Evolutionary conservation across 257 asterid genomes (phyloP).

Genomic region (Jacaranda copaia): DNA sequence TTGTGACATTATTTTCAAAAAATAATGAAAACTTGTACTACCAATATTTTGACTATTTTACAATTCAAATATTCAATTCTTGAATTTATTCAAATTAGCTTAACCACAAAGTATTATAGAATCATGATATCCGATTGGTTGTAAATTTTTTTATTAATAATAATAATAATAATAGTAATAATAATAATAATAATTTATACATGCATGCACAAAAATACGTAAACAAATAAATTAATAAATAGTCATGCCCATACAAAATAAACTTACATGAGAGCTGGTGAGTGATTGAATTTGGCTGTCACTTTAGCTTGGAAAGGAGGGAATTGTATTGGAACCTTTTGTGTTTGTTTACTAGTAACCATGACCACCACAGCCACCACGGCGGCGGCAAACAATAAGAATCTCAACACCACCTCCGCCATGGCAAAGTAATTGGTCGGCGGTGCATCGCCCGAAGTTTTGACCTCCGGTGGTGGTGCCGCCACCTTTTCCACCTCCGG

Average conservation of each 20-base stretch:
- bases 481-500: constrained; percentile 38
- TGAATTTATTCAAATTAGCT: too few species aligned
- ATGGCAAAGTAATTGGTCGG: constrained; percentile 39
- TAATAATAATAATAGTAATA: neutral
- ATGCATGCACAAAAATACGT: neutral
- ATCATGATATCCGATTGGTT: too few species aligned
- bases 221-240: neutral
- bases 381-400: constrained; percentile 65
- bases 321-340: constrained; percentile 28
- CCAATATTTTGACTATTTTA: too few species aligned
- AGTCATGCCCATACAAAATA: neutral
- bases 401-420: constrained; percentile 66
- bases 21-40: too few species aligned
- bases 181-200: neutral
- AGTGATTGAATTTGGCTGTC: constrained; percentile 59
- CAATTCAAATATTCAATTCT: too few species aligned
- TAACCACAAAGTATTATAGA: too few species aligned
- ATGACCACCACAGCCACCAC: constrained; percentile 65
- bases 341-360: constrained; percentile 61
- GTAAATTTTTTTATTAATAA: too few species aligned
- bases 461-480: constrained; percentile 40
- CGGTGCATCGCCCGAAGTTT: neutral
- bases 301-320: constrained; percentile 36
- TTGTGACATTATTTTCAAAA: too few species aligned
- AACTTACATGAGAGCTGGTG: constrained; percentile 77